Base-by-base conservation (phyloP, 306 rosid species). In the Gastrolobium bilobum region DNA sequence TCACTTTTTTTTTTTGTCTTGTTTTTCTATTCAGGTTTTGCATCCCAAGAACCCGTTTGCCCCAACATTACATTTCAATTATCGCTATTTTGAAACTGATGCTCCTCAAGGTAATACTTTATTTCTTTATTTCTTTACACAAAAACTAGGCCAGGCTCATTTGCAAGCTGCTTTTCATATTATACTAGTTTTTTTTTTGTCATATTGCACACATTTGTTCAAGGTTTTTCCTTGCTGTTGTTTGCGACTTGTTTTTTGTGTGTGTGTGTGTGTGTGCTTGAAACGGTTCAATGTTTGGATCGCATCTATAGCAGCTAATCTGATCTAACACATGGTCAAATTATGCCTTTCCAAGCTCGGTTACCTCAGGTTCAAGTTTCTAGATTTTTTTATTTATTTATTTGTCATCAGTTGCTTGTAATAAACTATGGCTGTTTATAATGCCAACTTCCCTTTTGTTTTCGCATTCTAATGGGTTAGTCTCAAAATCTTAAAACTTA, bases 21-120 rank as follows among this genome's bases (percentile, higher is more conserved):
- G n/a, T 76, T 31, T 78, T 59, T 72, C 77, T 66, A 1, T 77
- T 57, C 85, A 95, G 99, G 99, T 95, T 78, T 85, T 95, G 62
- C 99, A 95, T 77, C 99, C 99, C 0, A 95, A 95, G 86, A 95
- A 95, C 65, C 99, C 99, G 0, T 93, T 93, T 88, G 99, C 99
- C 40, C 99, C 99, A 2, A 95, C 98, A 4, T 35, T 95, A 73
- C 99, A 95, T 79, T 95, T 95, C 88, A 95, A 95, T 82, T 95
- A 93, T 84, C 91, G 98, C 47, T 95, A 95, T 83, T 95, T 95
- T 35, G 99, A 95, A 86, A 95, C 99, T 1, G 99, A 93, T 80
- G 91, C 98, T 73, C 90, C 97, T 6, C 79, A 87, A 85, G 99
- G 98, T 92, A 81, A 65, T 42, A 20, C 26, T 20, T 20, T 20